Conservation (phyloP, 1,139 yeast genomes). For the Sugiyamaella paludigena region DNA sequence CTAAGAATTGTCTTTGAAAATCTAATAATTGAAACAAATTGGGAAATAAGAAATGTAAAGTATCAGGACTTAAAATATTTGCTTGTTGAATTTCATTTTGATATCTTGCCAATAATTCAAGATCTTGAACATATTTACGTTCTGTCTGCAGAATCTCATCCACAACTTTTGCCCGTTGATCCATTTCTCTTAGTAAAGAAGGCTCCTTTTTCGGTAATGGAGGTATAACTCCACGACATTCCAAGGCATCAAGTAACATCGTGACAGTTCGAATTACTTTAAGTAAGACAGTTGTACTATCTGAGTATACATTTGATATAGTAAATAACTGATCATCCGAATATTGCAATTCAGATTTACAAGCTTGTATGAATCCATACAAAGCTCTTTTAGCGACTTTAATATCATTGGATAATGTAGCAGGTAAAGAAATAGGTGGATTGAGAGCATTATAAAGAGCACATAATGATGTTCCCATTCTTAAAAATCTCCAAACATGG, state of each 20-base stretch:
- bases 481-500: slow-evolving; percentile 81
- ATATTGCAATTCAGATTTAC: slow-evolving; percentile 70
- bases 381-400: slow-evolving; percentile 86
- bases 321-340: slow-evolving; percentile 85
- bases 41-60: slow-evolving; percentile 81
- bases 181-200: slow-evolving; percentile 14
- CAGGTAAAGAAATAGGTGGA: slow-evolving; percentile 38
- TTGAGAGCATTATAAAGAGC: slow-evolving; percentile 66
- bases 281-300: slow-evolving; percentile 72
- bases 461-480: slow-evolving; percentile 91
- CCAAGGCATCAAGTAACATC: slow-evolving; percentile 49
- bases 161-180: slow-evolving; percentile 65
- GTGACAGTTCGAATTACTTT: slow-evolving; percentile 69
- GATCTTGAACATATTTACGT: slow-evolving; percentile 85
- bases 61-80: slow-evolving; percentile 74
- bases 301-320: slow-evolving; percentile 83
- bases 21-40: slow-evolving; percentile 80
- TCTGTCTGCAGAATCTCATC: slow-evolving; percentile 86
- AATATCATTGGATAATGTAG: slow-evolving; percentile 51
- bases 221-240: slow-evolving; percentile 25
- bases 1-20: slow-evolving; percentile 84
- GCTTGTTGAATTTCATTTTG: slow-evolving; percentile 63
- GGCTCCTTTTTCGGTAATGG: slow-evolving; percentile 13
- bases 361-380: slow-evolving; percentile 85
- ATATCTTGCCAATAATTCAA: slow-evolving; percentile 69